phyloP scores from a whole-genome alignment of 73 alveolate species.

The Urostyla sp. region DNA sequence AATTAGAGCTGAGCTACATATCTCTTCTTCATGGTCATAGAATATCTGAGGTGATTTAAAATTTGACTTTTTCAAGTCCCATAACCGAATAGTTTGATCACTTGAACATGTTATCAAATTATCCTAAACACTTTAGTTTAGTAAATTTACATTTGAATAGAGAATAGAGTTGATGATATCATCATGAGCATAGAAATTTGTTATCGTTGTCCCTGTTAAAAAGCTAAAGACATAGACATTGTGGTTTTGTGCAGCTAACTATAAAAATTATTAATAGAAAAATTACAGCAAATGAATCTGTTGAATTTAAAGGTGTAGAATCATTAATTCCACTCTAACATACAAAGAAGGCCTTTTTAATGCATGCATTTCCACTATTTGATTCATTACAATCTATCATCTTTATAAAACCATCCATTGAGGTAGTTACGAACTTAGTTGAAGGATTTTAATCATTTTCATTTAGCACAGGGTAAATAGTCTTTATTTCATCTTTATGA shows the following conservation, averaged over 20 bases:
- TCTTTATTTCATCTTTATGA: conserved; percentile 36
- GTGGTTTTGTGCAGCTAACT: conserved; percentile 57
- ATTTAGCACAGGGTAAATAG: conserved; percentile 3
- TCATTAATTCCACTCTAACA: conserved; percentile 62
- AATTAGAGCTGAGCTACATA: conserved; percentile 56
- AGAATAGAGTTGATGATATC: conserved; percentile 53
- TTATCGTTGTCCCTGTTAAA: conserved; percentile 58
- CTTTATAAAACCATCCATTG: conserved; percentile 57
- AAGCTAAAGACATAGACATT: conserved; percentile 65
- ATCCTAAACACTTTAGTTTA: not conserved
- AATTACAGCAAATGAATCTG: conserved; percentile 67
- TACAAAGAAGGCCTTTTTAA: conserved; percentile 66
- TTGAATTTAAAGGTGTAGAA: conserved; percentile 50
- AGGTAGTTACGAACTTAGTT: conserved; percentile 33
- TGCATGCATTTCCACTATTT: conserved; percentile 22
- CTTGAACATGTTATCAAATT: conserved; percentile 52
- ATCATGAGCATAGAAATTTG: conserved; percentile 74
- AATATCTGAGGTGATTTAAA: conserved; percentile 26
- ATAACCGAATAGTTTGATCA: conserved; percentile 65
- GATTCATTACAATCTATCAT: conserved; percentile 52
- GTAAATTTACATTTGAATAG: conserved; percentile 16
- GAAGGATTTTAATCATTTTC: not conserved
- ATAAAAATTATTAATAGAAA: not conserved
- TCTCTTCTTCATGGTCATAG: conserved; percentile 76
- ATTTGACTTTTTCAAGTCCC: conserved; percentile 63